Evolutionary conservation across 2,329 filamentous ascomycete genomes (phyloP).

Genomic region (Biscogniauxia marginata): DNA sequence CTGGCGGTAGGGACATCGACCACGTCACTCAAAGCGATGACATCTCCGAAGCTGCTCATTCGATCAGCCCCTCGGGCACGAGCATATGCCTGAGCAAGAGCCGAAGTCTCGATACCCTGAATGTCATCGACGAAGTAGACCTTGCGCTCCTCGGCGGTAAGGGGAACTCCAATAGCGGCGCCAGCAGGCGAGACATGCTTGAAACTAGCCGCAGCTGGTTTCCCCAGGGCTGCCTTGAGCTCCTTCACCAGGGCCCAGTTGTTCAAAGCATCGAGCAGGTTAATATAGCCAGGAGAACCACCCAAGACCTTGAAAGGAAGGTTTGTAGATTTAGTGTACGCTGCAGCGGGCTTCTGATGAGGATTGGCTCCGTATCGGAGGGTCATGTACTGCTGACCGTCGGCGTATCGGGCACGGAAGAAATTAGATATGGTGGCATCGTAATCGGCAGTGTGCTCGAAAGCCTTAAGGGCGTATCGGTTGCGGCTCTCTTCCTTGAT

Average conservation of each 20-base stretch:
- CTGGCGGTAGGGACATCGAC: conserved; percentile 92
- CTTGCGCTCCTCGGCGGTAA: conserved; percentile 85
- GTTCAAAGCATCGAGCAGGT: conserved; percentile 93
- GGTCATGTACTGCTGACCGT: conserved; percentile 77
- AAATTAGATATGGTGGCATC: conserved; percentile 92
- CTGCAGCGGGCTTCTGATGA: conserved; percentile 94
- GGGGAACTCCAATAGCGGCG: conserved; percentile 86
- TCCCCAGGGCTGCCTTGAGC: conserved; percentile 81
- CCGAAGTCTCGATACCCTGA: conserved; percentile 79
- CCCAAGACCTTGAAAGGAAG: conserved; percentile 94
- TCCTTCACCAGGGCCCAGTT: conserved; percentile 97
- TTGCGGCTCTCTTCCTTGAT: conserved; percentile 84
- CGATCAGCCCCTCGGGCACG: conserved; percentile 93
- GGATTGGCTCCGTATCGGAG: conserved; percentile 96
- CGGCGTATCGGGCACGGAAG: conserved; percentile 96
- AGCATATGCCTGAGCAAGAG: conserved; percentile 90
- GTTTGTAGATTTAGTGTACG: conserved; percentile 68
- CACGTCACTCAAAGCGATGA: conserved; percentile 88
- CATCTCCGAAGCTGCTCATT: conserved; percentile 97
- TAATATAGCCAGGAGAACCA: conserved; percentile 93
- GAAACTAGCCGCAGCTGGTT: conserved; percentile 93
- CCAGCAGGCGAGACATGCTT: conserved; percentile 98
- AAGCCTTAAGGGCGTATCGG: conserved; percentile 92
- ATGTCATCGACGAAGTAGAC: conserved; percentile 99
- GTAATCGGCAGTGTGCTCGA: conserved; percentile 97